Evolutionary conservation across 768 basidiomycete species (phyloP).

Genomic region (Leccinum incarnatum): DNA sequence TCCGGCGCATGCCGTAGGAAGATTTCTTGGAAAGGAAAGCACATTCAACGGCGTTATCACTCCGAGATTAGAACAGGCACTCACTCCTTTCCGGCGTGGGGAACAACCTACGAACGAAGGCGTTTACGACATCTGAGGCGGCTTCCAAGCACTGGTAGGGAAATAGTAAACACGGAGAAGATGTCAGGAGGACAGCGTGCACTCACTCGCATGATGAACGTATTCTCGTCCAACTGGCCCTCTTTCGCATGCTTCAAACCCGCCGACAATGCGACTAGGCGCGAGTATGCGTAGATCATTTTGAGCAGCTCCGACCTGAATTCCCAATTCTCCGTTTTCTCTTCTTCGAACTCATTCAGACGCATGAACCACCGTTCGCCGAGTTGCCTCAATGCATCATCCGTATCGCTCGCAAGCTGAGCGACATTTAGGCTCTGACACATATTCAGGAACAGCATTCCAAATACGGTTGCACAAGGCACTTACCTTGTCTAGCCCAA

Average conservation of each 20-base stretch:
- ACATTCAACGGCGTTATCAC: slow-evolving; percentile 1
- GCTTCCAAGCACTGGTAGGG: slow-evolving; percentile 57
- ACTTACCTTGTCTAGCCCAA: slow-evolving; percentile 68
- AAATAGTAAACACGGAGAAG: background rate
- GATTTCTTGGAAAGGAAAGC: slow-evolving; percentile 35
- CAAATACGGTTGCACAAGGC: background rate
- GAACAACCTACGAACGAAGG: slow-evolving; percentile 57
- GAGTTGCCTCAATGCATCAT: slow-evolving; percentile 63
- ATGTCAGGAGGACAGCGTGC: background rate
- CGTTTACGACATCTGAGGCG: slow-evolving; percentile 61
- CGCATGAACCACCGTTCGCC: slow-evolving; percentile 54
- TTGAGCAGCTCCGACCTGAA: slow-evolving; percentile 63
- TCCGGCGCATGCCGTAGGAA: slow-evolving; percentile 75
- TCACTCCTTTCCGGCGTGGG: slow-evolving; percentile 49
- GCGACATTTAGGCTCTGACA: slow-evolving; percentile 62
- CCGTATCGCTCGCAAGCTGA: slow-evolving; percentile 58
- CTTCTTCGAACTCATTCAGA: slow-evolving; percentile 49
- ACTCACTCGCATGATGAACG: slow-evolving; percentile 64
- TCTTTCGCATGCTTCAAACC: slow-evolving; percentile 76
- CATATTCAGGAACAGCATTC: slow-evolving; percentile 2
- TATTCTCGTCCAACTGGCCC: slow-evolving; percentile 53
- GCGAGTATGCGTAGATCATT: slow-evolving; percentile 64
- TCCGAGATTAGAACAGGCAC: slow-evolving; percentile 17
- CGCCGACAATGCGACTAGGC: slow-evolving; percentile 68
- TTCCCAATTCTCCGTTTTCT: slow-evolving; percentile 47